Evolutionary conservation across 768 basidiomycete genomes (phyloP).

Genomic region (Leccinellum luteum): DNA sequence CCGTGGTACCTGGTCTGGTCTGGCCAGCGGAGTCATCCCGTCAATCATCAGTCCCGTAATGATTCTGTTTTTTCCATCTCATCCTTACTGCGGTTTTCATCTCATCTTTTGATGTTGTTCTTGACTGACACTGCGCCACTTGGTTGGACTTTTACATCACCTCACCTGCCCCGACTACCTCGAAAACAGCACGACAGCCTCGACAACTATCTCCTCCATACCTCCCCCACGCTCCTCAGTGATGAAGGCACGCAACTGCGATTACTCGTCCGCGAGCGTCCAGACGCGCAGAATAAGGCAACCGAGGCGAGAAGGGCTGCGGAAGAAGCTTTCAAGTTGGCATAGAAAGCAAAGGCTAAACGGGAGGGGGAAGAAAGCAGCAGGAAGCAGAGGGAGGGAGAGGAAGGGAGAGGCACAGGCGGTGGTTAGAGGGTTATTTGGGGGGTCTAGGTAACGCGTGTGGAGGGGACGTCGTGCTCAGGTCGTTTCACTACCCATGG

Average conservation of each 20-base stretch:
- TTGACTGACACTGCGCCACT: not conserved
- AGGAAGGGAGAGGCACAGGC: constrained; percentile 5
- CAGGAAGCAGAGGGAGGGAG: constrained; percentile 2
- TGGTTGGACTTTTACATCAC: not conserved
- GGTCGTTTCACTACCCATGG: not conserved
- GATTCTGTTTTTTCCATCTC: not conserved
- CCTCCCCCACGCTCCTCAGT: constrained; percentile 37
- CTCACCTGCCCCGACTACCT: too few relatives aligned
- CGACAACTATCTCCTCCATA: constrained; percentile 62
- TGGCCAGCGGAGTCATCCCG: too few relatives aligned
- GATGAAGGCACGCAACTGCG: constrained; percentile 48
- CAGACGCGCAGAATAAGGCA: constrained; percentile 18
- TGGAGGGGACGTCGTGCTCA: not conserved
- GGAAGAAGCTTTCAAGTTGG: constrained; percentile 15
- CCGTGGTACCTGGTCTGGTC: too few relatives aligned
- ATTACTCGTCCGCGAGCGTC: constrained; percentile 34
- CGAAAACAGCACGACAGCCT: constrained; percentile 59
- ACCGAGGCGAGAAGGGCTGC: constrained; percentile 19
- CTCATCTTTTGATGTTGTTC: not conserved
- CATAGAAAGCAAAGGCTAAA: constrained; percentile 9
- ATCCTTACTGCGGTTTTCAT: too few relatives aligned
- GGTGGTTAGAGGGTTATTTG: constrained; percentile 21
- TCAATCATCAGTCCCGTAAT: too few relatives aligned
- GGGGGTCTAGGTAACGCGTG: not conserved
- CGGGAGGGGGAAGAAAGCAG: constrained; percentile 9